These are phyloP conservation scores for Meyerozyma elateridarum DNA, from an alignment of 1,139 yeast genomes.

Conservation along the genomic window DNA sequence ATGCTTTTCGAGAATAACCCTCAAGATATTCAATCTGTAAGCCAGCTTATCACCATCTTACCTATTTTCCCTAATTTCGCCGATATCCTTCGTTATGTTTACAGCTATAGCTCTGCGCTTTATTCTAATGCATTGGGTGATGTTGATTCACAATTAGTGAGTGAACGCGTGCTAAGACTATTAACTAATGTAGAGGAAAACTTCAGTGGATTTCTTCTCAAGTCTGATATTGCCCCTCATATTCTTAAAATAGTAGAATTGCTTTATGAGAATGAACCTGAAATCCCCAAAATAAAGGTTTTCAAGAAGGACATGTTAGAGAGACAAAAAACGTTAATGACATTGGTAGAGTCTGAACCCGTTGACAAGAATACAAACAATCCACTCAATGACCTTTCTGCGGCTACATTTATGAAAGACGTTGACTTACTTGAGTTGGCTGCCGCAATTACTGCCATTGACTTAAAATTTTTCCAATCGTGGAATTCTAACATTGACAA, in stretches of 20 bases:
- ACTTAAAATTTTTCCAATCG: conserved; percentile 46
- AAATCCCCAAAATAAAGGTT: conserved; percentile 8
- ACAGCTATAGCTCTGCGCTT: conserved; percentile 20
- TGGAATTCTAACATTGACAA: conserved; percentile 74
- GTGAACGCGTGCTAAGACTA: conserved; percentile 17
- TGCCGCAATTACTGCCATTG: conserved; percentile 51
- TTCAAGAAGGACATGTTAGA: conserved; percentile 32
- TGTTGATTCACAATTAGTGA: conserved; percentile 7
- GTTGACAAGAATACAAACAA: conserved; percentile 13
- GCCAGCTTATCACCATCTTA: conserved; percentile 49
- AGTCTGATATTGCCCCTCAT: conserved; percentile 37
- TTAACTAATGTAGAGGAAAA: conserved; percentile 29
- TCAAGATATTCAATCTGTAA: conserved; percentile 27
- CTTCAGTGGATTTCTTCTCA: conserved; percentile 37
- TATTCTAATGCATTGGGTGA: conserved; percentile 16
- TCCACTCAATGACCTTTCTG: conserved; percentile 31
- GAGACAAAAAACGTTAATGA: conserved; percentile 33
- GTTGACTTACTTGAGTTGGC: conserved; percentile 49
- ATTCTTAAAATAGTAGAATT: conserved; percentile 32
- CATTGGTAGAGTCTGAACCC: conserved; percentile 20
- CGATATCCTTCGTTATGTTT: conserved; percentile 40
- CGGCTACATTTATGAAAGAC: conserved; percentile 35
- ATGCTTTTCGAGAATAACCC: conserved; percentile 44
- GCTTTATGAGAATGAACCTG: conserved; percentile 14
- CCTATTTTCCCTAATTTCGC: conserved; percentile 66